Percentiles rank a stretch among this genome's conserved stretches.
These are phyloP conservation scores for Fusarium napiforme DNA, from an alignment of 2,329 filamentous ascomycete genomes.

Conservation along the genomic window DNA sequence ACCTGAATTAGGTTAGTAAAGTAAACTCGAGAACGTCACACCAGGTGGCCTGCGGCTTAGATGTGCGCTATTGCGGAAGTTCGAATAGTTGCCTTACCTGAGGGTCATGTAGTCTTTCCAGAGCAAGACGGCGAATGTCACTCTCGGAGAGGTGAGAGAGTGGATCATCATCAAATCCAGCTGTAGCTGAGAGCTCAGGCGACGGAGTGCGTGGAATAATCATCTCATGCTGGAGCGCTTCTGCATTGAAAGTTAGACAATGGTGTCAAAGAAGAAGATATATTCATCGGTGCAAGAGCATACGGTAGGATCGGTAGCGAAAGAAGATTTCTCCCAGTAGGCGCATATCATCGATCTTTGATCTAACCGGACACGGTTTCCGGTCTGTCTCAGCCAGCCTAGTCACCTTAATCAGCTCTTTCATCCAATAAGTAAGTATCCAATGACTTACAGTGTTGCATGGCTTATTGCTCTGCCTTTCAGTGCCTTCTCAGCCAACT, in stretches of 20 bases:
- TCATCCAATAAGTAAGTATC: rapidly evolving
- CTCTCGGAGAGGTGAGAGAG: constrained; percentile 15
- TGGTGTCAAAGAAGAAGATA: rapidly evolving
- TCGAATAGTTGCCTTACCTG: constrained; percentile 10
- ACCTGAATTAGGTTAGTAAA: background rate
- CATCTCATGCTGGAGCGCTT: constrained; percentile 34
- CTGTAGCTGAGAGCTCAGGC: background rate
- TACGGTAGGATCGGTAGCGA: constrained; percentile 40
- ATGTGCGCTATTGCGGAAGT: rapidly evolving
- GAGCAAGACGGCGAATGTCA: constrained; percentile 36
- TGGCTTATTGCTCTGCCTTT: constrained; percentile 45
- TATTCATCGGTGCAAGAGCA: background rate
- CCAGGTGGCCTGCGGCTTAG: background rate
- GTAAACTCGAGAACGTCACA: background rate
- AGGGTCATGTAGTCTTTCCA: constrained; percentile 25
- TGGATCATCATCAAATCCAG: background rate
- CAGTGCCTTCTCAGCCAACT: constrained; percentile 39
- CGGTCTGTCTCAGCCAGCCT: background rate
- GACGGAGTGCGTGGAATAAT: constrained; percentile 37
- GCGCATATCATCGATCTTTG: background rate
- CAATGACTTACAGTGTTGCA: constrained; percentile 24
- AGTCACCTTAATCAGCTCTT: background rate
- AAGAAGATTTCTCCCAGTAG: constrained; percentile 19
- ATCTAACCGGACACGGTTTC: background rate
- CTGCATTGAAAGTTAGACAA: constrained; percentile 16